Conservation (phyloP, 2,329 filamentous ascomycete species). For the Fusarium sp. region DNA sequence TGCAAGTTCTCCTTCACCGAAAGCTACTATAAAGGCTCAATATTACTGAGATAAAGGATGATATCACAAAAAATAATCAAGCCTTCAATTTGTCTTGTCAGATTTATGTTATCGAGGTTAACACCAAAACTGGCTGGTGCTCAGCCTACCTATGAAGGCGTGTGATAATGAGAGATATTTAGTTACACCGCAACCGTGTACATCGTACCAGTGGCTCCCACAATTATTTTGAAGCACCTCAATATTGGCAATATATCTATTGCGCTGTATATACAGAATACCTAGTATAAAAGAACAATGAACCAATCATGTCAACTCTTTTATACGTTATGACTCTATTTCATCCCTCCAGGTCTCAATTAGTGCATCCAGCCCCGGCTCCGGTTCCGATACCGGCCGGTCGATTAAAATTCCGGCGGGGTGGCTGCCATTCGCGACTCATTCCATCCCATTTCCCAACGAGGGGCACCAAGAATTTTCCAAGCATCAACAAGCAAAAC, state of each 20-base stretch:
- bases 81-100: neutral
- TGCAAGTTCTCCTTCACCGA: neutral
- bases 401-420: slow-evolving; percentile 36
- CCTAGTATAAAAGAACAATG: neutral
- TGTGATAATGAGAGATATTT: too few species aligned
- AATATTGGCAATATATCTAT: neutral
- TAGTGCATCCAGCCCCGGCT: neutral
- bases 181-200: too few species aligned
- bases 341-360: neutral
- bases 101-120: too few species aligned
- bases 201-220: accelerated
- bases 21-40: neutral
- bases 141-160: too few species aligned
- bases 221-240: accelerated
- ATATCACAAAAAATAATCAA: accelerated
- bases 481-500: slow-evolving; percentile 13
- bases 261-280: accelerated
- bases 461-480: slow-evolving; percentile 37
- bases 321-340: neutral
- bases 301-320: neutral
- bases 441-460: slow-evolving; percentile 8
- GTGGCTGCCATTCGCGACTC: slow-evolving; percentile 19
- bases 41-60: accelerated
- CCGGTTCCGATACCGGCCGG: slow-evolving; percentile 31
- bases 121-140: too few species aligned